Percentiles rank a stretch among this genome's conserved stretches.
These are phyloP conservation scores for Eimeria nieschulzi DNA, from an alignment of 169 alveolate species.

Conservation along the genomic window DNA sequence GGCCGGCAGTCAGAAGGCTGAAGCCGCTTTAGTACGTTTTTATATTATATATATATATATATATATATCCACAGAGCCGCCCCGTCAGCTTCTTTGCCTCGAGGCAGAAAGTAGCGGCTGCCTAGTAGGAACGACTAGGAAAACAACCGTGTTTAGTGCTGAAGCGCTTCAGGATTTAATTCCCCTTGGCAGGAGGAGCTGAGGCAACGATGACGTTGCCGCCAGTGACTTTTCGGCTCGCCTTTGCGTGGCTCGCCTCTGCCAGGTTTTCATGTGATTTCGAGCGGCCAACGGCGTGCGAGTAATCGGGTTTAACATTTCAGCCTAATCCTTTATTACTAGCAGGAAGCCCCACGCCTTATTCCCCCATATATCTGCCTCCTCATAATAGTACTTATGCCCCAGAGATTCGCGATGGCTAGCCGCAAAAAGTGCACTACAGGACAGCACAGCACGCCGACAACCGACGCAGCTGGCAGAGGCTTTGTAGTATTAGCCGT, in stretches of 20 bases:
- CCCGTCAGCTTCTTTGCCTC: background rate
- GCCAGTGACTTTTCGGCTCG: background rate
- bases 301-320: background rate
- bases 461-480: too few relatives aligned
- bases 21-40: background rate
- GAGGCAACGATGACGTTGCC: background rate
- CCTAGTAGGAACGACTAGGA: background rate
- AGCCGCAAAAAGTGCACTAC: too few relatives aligned
- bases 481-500: too few relatives aligned
- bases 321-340: background rate
- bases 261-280: too few relatives aligned
- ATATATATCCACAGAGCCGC: background rate
- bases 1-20: background rate
- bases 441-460: too few relatives aligned
- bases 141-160: background rate
- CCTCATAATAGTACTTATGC: too few relatives aligned
- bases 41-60: conserved; percentile 1
- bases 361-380: too few relatives aligned
- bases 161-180: background rate
- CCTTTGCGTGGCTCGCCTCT: background rate
- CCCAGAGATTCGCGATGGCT: too few relatives aligned
- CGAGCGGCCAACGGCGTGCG: background rate
- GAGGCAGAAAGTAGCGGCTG: background rate
- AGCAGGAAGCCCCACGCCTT: too few relatives aligned
- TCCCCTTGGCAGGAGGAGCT: background rate